Conservation (phyloP, 2,329 filamentous ascomycete genomes). For the Macrophomina phaseolina region DNA sequence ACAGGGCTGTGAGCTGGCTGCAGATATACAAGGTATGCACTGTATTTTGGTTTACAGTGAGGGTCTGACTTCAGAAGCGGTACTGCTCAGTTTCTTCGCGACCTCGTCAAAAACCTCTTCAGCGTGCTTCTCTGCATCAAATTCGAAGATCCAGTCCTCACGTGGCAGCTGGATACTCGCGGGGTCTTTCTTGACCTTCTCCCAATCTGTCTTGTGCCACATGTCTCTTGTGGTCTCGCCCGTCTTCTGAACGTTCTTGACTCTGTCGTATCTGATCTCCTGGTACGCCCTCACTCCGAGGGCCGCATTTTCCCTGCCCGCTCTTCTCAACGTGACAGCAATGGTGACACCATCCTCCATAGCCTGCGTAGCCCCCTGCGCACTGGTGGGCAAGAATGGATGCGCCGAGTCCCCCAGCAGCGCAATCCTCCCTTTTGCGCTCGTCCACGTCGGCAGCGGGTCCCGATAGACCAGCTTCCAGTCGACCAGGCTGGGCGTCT, state of each 20-base stretch:
- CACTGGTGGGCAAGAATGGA: conserved; percentile 28
- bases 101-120: conserved; percentile 32
- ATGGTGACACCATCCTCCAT: conserved; percentile 30
- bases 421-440: conserved; percentile 4
- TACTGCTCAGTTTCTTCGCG: conserved; percentile 32
- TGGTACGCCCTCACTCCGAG: conserved; percentile 18
- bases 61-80: conserved; percentile 1
- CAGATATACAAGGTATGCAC: no score
- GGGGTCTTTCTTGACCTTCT: conserved; percentile 19
- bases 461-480: conserved; percentile 29
- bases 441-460: conserved; percentile 28
- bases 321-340: conserved; percentile 16
- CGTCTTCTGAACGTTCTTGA: conserved; percentile 32
- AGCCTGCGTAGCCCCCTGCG: conserved; percentile 27
- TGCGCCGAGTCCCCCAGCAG: conserved; percentile 30
- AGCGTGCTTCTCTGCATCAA: conserved; percentile 20
- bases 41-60: neutral
- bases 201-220: conserved; percentile 37
- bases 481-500: conserved; percentile 37
- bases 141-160: conserved; percentile 19
- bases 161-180: conserved; percentile 8
- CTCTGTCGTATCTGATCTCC: conserved; percentile 18
- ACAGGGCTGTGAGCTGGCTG: no score
- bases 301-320: conserved; percentile 17
- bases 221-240: conserved; percentile 25